Percentiles rank a stretch among this genome's conserved stretches.
Evolutionary conservation across 176 grass and related monocot species (phyloP).

Genomic region (Pontederia crassipes): DNA sequence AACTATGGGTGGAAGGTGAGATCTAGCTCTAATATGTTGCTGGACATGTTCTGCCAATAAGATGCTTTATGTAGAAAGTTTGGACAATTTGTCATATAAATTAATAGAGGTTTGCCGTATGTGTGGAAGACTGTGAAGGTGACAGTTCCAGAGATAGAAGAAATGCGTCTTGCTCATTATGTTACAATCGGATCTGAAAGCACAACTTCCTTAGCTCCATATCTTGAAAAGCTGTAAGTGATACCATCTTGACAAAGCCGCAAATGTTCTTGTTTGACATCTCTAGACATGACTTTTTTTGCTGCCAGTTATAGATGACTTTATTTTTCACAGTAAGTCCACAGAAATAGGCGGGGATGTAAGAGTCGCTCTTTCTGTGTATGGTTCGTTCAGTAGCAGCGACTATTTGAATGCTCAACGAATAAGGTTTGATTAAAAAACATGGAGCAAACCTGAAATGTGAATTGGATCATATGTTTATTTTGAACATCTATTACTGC

Average conservation of each 20-base stretch:
- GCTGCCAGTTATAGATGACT: background rate
- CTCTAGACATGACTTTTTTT: background rate
- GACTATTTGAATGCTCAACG: conserved; percentile 77
- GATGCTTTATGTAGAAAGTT: background rate
- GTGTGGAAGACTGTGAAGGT: conserved; percentile 41
- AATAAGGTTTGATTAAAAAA: conserved; percentile 31
- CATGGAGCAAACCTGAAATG: background rate
- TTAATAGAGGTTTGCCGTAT: background rate
- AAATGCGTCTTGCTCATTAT: conserved; percentile 89
- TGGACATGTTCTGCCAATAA: background rate
- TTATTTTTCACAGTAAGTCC: conserved; percentile 18
- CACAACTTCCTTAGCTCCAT: conserved; percentile 53
- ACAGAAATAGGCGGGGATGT: conserved; percentile 78
- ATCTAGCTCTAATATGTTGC: background rate
- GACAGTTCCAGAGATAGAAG: conserved; percentile 70
- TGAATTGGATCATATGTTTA: background rate
- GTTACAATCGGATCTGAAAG: conserved; percentile 81
- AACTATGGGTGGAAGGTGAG: conserved; percentile 76
- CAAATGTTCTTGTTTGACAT: conserved; percentile 1
- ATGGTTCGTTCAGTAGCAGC: conserved; percentile 64
- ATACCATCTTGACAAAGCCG: background rate
- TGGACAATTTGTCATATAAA: background rate
- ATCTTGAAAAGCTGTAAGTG: conserved; percentile 51
- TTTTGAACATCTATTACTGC: too few relatives aligned
- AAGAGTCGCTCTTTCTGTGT: conserved; percentile 53